Percentiles rank a stretch among this genome's conserved stretches.
Evolutionary conservation across 768 basidiomycete genomes (phyloP).

Genomic region (Leucocoprinus leucothites): DNA sequence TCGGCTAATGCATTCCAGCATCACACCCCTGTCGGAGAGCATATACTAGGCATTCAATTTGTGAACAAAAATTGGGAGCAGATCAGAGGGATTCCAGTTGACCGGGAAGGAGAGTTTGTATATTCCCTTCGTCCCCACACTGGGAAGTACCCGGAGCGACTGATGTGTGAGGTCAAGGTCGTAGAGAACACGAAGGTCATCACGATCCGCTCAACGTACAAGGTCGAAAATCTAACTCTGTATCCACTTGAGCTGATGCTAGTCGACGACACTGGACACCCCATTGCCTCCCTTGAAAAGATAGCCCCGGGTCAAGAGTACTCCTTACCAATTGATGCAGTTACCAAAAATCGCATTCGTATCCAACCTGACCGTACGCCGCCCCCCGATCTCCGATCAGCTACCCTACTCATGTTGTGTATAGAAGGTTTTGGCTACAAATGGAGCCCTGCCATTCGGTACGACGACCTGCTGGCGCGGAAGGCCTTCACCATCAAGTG

Average conservation of each 20-base stretch:
- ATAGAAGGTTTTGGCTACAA: conserved; percentile 94
- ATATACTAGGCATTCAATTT: conserved; percentile 83
- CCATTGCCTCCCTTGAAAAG: conserved; percentile 77
- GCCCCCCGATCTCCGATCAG: not conserved
- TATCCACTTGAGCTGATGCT: conserved; percentile 91
- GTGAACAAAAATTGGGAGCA: conserved; percentile 88
- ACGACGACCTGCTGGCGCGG: conserved; percentile 79
- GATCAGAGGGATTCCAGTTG: conserved; percentile 84
- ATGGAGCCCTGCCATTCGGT: conserved; percentile 86
- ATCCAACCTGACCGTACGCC: conserved; percentile 86
- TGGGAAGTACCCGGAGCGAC: conserved; percentile 71
- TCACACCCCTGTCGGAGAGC: conserved; percentile 74
- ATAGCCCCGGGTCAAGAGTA: conserved; percentile 90
- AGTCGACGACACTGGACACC: conserved; percentile 82
- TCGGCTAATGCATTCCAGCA: conserved; percentile 20
- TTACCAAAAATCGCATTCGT: conserved; percentile 75
- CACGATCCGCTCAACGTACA: conserved; percentile 89
- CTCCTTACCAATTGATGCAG: conserved; percentile 86
- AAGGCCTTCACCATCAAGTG: conserved; percentile 79
- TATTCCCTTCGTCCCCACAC: conserved; percentile 81
- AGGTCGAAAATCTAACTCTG: conserved; percentile 86
- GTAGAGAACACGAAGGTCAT: conserved; percentile 93
- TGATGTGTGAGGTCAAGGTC: conserved; percentile 87
- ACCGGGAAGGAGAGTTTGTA: conserved; percentile 88
- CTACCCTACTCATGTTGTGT: conserved; percentile 3